Percentiles rank a stretch among this genome's conserved stretches.
Conservation (phyloP, 1,139 yeast species). For the Trichomonascaceae sp. region DNA sequence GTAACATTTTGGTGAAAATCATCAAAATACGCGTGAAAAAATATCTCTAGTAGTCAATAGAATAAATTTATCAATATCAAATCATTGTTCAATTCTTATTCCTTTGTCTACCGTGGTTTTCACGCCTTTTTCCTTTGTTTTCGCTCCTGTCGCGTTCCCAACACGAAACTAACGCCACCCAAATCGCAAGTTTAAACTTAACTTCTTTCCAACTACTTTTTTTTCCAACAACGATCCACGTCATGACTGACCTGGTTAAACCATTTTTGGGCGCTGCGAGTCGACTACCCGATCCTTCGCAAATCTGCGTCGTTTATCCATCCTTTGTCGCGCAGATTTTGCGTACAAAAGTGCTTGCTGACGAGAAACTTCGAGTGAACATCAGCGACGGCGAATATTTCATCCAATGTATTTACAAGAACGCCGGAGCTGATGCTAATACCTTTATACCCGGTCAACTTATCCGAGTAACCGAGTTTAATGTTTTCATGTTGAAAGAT, state of each 20-base stretch:
- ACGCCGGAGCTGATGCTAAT: conserved; percentile 2
- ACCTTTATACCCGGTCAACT: conserved; percentile 3
- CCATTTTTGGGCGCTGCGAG: conserved; percentile 7
- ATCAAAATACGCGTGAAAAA: neutral
- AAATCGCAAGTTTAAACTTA: neutral
- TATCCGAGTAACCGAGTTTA: conserved; percentile 5
- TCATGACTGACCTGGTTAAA: conserved; percentile 3
- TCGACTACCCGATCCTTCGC: neutral
- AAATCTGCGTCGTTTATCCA: conserved; percentile 4
- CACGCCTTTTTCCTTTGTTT: neutral
- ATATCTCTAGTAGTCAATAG: too few relatives aligned
- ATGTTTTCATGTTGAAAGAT: conserved; percentile 6
- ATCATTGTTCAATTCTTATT: neutral
- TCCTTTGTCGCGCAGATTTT: conserved; percentile 8
- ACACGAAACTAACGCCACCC: conserved; percentile 9
- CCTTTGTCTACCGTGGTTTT: neutral
- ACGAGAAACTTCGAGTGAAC: conserved; percentile 7
- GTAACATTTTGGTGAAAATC: neutral
- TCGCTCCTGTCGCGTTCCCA: neutral
- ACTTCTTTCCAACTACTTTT: conserved; percentile 1
- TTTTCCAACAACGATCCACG: neutral
- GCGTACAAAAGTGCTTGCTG: conserved; percentile 4
- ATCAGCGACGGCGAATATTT: conserved; percentile 11
- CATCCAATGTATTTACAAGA: conserved; percentile 8
- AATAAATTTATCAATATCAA: too few relatives aligned